Conservation (phyloP, 2,329 filamentous ascomycete genomes). For the Penicillium brevicompactum region DNA sequence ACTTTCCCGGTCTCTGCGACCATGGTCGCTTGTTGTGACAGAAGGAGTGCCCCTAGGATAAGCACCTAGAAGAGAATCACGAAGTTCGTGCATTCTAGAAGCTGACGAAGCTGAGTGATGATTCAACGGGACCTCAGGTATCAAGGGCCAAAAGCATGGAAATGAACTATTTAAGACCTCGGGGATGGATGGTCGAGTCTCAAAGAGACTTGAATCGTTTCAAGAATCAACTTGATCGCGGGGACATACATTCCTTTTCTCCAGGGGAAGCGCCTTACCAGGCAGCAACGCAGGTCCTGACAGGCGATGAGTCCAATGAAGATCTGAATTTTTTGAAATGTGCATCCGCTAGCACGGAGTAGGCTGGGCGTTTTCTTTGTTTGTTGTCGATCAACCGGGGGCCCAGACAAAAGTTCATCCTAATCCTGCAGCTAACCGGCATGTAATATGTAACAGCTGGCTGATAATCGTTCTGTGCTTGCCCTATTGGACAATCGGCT, state of each 20-base stretch:
- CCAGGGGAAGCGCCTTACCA: neutral
- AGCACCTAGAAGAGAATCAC: constrained; percentile 15
- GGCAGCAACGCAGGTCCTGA: constrained; percentile 1
- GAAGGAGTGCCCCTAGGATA: constrained; percentile 5
- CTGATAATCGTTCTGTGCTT: too few species aligned
- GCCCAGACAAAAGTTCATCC: constrained; percentile 7
- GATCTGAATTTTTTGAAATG: constrained; percentile 2
- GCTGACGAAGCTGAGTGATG: neutral
- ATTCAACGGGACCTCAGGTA: neutral
- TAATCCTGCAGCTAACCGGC: constrained; percentile 1
- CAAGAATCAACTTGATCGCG: neutral
- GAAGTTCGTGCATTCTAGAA: constrained; percentile 13
- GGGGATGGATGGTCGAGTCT: neutral
- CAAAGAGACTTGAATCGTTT: neutral
- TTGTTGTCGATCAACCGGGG: constrained; percentile 9
- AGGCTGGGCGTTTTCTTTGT: neutral
- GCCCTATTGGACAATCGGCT: too few species aligned
- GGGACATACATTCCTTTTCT: too few species aligned
- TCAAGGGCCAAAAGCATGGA: neutral
- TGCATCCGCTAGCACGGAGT: constrained; percentile 2
- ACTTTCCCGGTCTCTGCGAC: neutral
- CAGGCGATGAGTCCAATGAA: neutral
- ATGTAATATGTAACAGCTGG: constrained; percentile 1
- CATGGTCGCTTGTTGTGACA: neutral
- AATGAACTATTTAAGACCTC: neutral